Evolutionary conservation across 768 basidiomycete genomes (phyloP), one percentile per base, ranked within the genome.

Genomic region (Flagelloscypha sp.): DNA sequence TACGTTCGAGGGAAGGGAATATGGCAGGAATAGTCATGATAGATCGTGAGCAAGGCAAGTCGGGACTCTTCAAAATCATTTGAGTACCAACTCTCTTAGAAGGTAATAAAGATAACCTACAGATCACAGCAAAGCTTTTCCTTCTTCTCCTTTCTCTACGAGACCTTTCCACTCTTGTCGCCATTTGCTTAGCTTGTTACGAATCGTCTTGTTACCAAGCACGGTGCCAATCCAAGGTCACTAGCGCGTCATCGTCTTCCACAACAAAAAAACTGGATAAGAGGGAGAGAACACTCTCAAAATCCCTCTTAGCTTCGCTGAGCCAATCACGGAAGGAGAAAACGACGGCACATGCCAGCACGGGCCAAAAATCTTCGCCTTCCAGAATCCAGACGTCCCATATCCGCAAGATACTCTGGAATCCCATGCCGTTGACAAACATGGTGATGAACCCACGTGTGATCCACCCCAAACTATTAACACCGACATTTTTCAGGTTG

Each of bases 371-470:
- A 50, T 99, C 94, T 46, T 77, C 71, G 7, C 95, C 95, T 43
- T 97, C 94, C 15, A 93, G 59, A 30, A 95, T 63, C 51, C 95
- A 86, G 8, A 75, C 88, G 54, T 99, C 95, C 94, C 94, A 99
- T 20, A 99, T 54, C 42, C 95, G 72, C 18, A 98, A 61, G 61
- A 97, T 92, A 30, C 84, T 89, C 57, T 93, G 87, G 56, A 94
- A 98, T 16, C 94, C 90, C 27, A 99, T 82, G 0, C 87, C 86
- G 53, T 94, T 95, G 33, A 92, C 79, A 51, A 97, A 99, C 10
- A 98, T 66, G 2, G 95, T 98, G 57, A 99, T 98, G 55, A 97
- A 99, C 95, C 95, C 98, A 58, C 98, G 98, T 2, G 94, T 97
- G 18, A 92, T 92, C 61, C 94, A 99, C 13, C 88, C 78, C 19